Conservation (phyloP, 345 rosid species). For the Syzygium aqueum region DNA sequence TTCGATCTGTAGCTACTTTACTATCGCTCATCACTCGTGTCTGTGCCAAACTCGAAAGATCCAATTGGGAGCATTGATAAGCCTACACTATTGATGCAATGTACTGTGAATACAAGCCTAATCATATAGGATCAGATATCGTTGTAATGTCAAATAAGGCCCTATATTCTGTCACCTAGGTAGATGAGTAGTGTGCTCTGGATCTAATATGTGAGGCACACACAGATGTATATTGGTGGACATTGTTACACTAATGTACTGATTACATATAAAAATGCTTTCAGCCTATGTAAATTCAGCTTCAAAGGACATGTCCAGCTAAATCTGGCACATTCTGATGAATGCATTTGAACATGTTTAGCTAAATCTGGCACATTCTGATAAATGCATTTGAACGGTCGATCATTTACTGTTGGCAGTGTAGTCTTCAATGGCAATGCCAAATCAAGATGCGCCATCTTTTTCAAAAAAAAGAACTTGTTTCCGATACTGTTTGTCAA, state of each 20-base stretch:
- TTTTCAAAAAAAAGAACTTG: too few relatives aligned
- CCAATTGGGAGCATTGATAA: not conserved
- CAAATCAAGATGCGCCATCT: not conserved
- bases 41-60: not conserved
- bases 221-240: not conserved
- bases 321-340: not conserved
- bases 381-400: not conserved
- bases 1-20: conserved; percentile 45
- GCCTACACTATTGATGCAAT: not conserved
- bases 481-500: too few relatives aligned
- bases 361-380: not conserved
- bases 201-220: not conserved
- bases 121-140: not conserved
- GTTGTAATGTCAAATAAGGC: not conserved
- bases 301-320: not conserved
- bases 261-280: not conserved
- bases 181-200: not conserved
- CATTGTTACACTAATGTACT: not conserved
- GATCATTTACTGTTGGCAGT: not conserved
- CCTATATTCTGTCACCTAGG: not conserved
- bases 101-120: not conserved
- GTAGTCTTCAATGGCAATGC: not conserved
- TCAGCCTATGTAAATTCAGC: not conserved
- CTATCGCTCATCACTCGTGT: not conserved
- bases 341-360: not conserved